phyloP scores from a whole-genome alignment of 1,284 basidiomycete genomes.

The Puccinia triticina region DNA sequence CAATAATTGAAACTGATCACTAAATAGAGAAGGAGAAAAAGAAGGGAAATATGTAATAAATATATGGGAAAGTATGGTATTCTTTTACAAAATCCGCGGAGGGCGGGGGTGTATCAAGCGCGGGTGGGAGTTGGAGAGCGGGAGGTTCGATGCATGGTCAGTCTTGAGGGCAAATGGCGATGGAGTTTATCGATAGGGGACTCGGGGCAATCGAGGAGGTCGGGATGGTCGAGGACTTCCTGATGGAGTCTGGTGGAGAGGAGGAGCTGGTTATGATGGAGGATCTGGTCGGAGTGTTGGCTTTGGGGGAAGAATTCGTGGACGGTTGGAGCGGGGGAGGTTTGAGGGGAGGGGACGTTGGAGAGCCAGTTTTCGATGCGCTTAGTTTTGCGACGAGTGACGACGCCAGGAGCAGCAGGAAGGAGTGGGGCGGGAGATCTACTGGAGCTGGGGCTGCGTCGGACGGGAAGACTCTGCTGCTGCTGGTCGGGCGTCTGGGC shows the following conservation, averaged over 20 bases:
- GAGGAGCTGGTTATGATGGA: background rate
- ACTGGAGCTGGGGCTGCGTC: background rate
- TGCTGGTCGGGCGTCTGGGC: background rate
- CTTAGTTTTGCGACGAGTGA: slow-evolving; percentile 9
- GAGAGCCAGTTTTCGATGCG: slow-evolving; percentile 43
- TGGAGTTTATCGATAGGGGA: slow-evolving; percentile 39
- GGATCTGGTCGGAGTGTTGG: background rate
- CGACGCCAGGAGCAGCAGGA: background rate
- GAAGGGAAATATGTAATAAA: too few relatives aligned
- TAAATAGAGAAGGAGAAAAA: too few relatives aligned
- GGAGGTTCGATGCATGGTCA: background rate
- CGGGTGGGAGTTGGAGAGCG: background rate
- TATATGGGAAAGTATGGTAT: too few relatives aligned
- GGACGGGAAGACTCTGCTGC: background rate
- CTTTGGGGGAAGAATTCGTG: background rate
- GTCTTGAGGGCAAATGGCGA: slow-evolving; percentile 15
- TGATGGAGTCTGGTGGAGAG: background rate
- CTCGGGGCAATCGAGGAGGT: slow-evolving; percentile 31
- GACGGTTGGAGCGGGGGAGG: background rate
- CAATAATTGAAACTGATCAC: too few relatives aligned
- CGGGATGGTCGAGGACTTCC: slow-evolving; percentile 18
- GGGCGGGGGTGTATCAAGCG: too few relatives aligned
- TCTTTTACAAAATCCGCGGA: too few relatives aligned
- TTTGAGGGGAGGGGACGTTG: slow-evolving; percentile 16
- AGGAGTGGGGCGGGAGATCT: background rate